Evolutionary conservation across 139 green algal species (phyloP).

Genomic region (Trebouxia sp.): DNA sequence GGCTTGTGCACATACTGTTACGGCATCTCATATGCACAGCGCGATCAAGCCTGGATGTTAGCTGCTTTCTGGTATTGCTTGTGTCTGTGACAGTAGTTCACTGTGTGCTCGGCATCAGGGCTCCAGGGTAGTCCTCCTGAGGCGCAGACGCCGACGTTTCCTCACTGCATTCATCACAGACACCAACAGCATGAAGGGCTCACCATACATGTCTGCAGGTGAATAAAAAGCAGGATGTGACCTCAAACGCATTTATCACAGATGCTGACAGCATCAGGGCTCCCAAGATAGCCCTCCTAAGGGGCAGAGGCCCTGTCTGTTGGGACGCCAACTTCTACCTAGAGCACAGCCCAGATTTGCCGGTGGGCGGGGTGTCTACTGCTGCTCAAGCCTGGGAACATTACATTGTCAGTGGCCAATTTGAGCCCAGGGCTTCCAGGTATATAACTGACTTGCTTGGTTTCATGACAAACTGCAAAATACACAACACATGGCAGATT

Average conservation of each 20-base stretch:
- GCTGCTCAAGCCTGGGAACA: conserved; percentile 63
- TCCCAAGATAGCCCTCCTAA: conserved; percentile 41
- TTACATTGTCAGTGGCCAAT: conserved; percentile 72
- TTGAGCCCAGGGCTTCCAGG: conserved; percentile 58
- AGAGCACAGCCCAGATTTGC: conserved; percentile 58
- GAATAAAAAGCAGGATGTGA: conserved; percentile 36
- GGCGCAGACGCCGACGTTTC: too few species aligned
- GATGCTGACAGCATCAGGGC: conserved; percentile 36
- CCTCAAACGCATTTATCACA: conserved; percentile 44
- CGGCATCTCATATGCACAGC: not conserved
- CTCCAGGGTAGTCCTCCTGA: too few species aligned
- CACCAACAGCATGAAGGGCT: not conserved
- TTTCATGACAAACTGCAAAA: too few species aligned
- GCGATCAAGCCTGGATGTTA: not conserved
- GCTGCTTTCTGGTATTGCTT: too few species aligned
- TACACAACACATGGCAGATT: too few species aligned
- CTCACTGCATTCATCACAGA: not conserved
- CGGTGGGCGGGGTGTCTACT: not conserved
- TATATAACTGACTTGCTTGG: not conserved
- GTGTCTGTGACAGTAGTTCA: too few species aligned
- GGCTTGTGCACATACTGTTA: not conserved
- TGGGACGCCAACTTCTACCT: conserved; percentile 68
- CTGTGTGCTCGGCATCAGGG: too few species aligned
- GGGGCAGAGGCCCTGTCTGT: conserved; percentile 54
- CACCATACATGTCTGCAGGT: conserved; percentile 21